These are phyloP conservation scores for Pyricularia sp. DNA, from an alignment of 2,329 filamentous ascomycete species.

Conservation along the genomic window DNA sequence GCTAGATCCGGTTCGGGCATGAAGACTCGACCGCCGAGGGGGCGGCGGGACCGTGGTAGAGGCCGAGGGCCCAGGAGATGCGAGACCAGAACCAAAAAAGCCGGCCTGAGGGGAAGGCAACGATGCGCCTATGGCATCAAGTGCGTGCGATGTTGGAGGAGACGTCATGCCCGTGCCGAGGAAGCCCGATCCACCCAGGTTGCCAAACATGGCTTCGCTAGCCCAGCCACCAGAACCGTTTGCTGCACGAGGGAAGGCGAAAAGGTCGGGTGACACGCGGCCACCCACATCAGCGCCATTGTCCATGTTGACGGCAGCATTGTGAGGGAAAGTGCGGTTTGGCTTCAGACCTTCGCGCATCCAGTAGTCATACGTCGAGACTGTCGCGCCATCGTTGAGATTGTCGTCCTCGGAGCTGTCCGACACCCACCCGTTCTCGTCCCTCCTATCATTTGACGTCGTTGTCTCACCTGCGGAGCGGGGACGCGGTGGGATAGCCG, in stretches of 20 bases:
- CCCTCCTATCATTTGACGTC: conserved; percentile 19
- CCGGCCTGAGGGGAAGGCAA: conserved; percentile 26
- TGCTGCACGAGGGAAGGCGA: conserved; percentile 32
- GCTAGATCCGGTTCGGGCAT: conserved; percentile 28
- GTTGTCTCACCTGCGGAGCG: conserved; percentile 34
- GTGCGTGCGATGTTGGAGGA: conserved; percentile 17
- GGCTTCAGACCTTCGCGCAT: conserved; percentile 39
- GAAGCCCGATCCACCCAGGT: conserved; percentile 21
- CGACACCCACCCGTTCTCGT: conserved; percentile 29
- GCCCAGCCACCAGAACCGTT: conserved; percentile 27
- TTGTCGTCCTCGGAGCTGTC: conserved; percentile 21
- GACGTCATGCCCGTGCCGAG: conserved; percentile 15
- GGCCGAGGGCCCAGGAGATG: conserved; percentile 13
- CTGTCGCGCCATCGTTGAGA: conserved; percentile 11
- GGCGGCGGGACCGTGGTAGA: conserved; percentile 27
- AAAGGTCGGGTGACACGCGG: conserved; percentile 37
- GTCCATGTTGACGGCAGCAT: not conserved
- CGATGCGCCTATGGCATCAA: conserved; percentile 33
- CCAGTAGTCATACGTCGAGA: conserved; percentile 44
- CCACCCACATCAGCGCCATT: conserved; percentile 5
- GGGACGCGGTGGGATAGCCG: conserved; percentile 24
- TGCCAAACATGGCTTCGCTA: conserved; percentile 32
- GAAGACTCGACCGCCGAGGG: conserved; percentile 40
- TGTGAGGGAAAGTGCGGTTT: conserved; percentile 12
- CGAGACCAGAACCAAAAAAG: conserved; percentile 22